Evolutionary conservation across 352 stramenopile species (phyloP).

Genomic region (Globisporangium sylvaticum): DNA sequence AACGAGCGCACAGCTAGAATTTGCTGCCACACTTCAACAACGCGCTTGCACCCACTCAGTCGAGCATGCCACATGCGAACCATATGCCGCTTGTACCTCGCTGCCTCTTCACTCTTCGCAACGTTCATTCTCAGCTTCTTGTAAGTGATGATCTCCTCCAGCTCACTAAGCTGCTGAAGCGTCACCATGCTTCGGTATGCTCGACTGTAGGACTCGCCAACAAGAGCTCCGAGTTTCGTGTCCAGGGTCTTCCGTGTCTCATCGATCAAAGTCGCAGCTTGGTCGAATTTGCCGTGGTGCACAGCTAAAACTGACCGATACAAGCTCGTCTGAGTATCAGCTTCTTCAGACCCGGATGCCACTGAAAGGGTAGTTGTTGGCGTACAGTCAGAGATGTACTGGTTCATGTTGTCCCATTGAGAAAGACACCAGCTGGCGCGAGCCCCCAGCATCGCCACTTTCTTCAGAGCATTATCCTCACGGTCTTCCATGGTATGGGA

Average conservation of each 20-base stretch:
- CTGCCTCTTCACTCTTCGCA: constrained; percentile 65
- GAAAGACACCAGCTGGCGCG: constrained; percentile 83
- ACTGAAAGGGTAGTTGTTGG: constrained; percentile 9
- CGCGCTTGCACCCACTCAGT: constrained; percentile 84
- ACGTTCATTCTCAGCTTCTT: constrained; percentile 81
- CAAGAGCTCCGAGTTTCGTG: constrained; percentile 92
- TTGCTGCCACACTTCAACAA: constrained; percentile 91
- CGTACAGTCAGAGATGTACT: constrained; percentile 61
- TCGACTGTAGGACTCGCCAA: constrained; percentile 95
- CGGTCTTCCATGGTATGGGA: constrained; percentile 29
- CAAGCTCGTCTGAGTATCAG: constrained; percentile 42
- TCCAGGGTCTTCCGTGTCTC: constrained; percentile 90
- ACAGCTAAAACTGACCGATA: constrained; percentile 92
- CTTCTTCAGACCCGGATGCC: constrained; percentile 15
- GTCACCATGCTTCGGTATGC: constrained; percentile 96
- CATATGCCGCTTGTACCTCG: constrained; percentile 76
- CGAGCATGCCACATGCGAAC: constrained; percentile 85
- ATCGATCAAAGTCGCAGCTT: constrained; percentile 92
- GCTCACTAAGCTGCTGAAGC: constrained; percentile 94
- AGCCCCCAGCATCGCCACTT: constrained; percentile 76
- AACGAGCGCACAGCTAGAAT: constrained; percentile 93
- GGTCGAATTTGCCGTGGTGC: constrained; percentile 91
- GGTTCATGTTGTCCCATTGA: constrained; percentile 80
- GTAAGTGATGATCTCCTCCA: constrained; percentile 98
- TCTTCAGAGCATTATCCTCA: constrained; percentile 47